Evolutionary conservation across 2,329 filamentous ascomycete species (phyloP), one percentile per base, ranked within the genome.

Genomic region (Alternaria metachromatica): DNA sequence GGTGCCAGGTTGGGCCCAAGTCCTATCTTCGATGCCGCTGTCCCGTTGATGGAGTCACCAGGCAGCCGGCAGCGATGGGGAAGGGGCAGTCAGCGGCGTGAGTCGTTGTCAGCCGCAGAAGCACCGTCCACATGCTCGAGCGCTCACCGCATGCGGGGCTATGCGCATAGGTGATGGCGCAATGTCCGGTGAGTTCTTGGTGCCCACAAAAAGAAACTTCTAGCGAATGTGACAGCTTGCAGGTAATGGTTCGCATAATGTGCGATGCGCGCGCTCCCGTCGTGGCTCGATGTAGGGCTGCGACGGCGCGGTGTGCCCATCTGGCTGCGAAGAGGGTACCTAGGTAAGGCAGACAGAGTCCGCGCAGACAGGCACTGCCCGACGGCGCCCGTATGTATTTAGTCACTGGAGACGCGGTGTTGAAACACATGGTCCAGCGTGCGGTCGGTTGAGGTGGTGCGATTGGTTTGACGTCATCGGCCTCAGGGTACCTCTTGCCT

Each of bases 191-290:
- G 58, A 67, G 59, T 18, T 41, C 28, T 53, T 26, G 11, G n/a
- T 33, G 58, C 28, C 60, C 56, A 58, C 43, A 55, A 50, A 62
- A 56, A 61, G 56, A 60, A 55, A 51, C 50, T 54, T 59, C 28
- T 56, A 55, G 51, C 45, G 55, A 55, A 46, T 60, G 61, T 46
- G 58, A 46, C 59, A 56, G 56, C 55, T 37, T 62, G 45, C 49
- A 58, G 64, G 58, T 18, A 65, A 55, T 61, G 44, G 68, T 70
- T 70, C 68, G 68, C 68, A 67, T 64, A 26, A 62, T 55, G 37
- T 46, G 30, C 46, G 43, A 63, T 50, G 60, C 55, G 53, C 60
- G 61, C 48, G 57, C 66, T 44, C 44, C 59, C 46, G 61, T 11
- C 25, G 21, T 43, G 20, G 43, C 50, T 55, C 48, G 49, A 25